A percentile compares a stretch with the other conserved stretches of the same genome.
These are phyloP conservation scores for Paramecium biaurelia DNA, from an alignment of 73 alveolate genomes.

Conservation along the genomic window DNA sequence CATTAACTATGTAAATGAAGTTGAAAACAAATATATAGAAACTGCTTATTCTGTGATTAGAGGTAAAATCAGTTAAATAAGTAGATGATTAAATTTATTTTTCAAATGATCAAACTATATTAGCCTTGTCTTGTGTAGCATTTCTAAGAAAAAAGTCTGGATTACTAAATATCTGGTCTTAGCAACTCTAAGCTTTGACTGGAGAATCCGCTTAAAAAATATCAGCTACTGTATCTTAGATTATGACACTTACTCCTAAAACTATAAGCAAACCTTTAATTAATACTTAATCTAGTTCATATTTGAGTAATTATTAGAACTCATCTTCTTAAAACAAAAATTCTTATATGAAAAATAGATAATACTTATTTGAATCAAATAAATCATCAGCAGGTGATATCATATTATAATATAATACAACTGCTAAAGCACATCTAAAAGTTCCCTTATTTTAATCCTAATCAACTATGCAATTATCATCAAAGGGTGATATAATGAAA, in stretches of 20 bases:
- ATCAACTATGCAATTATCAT: neutral
- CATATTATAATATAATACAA: neutral
- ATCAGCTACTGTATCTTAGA: slow-evolving; percentile 25
- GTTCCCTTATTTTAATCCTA: neutral
- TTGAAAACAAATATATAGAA: slow-evolving; percentile 28
- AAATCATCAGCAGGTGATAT: neutral
- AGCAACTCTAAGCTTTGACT: slow-evolving; percentile 7
- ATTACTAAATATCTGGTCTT: slow-evolving; percentile 37
- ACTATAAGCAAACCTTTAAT: neutral
- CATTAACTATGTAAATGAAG: neutral
- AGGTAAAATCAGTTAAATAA: neutral
- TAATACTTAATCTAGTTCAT: neutral
- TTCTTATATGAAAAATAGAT: neutral
- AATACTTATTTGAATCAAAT: slow-evolving; percentile 15
- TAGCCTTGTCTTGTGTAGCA: slow-evolving; percentile 46
- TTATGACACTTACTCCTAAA: slow-evolving; percentile 1
- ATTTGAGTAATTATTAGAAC: neutral
- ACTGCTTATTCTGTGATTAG: neutral
- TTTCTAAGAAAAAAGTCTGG: slow-evolving; percentile 45
- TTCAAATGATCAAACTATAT: neutral
- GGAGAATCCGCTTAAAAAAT: slow-evolving; percentile 36
- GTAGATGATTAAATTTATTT: slow-evolving; percentile 17
- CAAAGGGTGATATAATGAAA: neutral
- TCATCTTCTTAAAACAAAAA: neutral
- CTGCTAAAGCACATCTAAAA: neutral